These are phyloP conservation scores for Cardamine occulta DNA, from an alignment of 345 rosid species.

Conservation along the genomic window DNA sequence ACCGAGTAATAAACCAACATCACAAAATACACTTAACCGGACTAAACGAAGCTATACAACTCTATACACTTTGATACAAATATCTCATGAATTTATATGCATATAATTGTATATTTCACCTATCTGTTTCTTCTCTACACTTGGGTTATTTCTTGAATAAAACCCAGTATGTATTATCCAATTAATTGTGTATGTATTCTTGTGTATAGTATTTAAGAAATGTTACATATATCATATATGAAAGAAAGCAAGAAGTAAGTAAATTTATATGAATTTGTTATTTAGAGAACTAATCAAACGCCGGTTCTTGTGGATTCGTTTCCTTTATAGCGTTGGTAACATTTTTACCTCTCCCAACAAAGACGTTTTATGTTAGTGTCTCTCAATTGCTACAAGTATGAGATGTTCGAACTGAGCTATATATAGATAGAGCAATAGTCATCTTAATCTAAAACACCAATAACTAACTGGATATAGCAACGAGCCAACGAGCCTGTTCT, in stretches of 20 bases:
- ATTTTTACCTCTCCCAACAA: not conserved
- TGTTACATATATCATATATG: not conserved
- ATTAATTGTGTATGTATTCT: slow-evolving; percentile 4
- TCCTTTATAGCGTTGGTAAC: not conserved
- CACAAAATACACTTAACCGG: too few species aligned
- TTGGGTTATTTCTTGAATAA: slow-evolving; percentile 17
- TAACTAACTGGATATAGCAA: not conserved
- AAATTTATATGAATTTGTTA: not conserved
- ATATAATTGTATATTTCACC: slow-evolving; percentile 15
- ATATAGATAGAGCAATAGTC: not conserved
- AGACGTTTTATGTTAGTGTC: not conserved
- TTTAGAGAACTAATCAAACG: not conserved
- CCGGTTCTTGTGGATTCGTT: not conserved
- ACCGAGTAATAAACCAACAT: too few species aligned
- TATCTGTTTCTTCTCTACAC: not conserved
- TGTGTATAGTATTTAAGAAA: not conserved
- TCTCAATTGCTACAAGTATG: not conserved
- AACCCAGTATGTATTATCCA: slow-evolving; percentile 22
- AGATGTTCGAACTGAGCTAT: not conserved
- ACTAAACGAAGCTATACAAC: too few species aligned
- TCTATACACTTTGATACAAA: too few species aligned
- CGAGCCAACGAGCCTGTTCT: not conserved
- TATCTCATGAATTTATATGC: not conserved
- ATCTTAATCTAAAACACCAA: not conserved
- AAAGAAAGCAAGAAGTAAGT: not conserved